A percentile compares a stretch with the other conserved stretches of the same genome.
Evolutionary conservation across 2,329 filamentous ascomycete species (phyloP).

Genomic region (Ophiognomonia clavigignenti-juglandacearum): DNA sequence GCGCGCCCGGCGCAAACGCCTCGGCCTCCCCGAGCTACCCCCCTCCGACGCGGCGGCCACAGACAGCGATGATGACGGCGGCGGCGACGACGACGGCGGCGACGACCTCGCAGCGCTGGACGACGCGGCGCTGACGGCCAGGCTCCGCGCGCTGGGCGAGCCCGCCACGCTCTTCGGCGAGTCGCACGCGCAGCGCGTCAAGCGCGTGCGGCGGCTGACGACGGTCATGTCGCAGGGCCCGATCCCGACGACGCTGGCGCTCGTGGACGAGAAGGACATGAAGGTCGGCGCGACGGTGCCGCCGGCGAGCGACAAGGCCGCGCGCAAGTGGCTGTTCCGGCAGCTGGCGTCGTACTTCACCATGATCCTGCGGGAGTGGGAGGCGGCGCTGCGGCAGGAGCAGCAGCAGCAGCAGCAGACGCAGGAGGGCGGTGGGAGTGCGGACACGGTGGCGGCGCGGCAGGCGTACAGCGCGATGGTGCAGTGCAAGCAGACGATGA

Average conservation of each 20-base stretch:
- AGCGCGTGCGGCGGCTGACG: conserved; percentile 64
- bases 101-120: conserved; percentile 55
- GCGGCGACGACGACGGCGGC: conserved; percentile 23
- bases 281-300: conserved; percentile 64
- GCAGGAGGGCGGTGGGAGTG: no score
- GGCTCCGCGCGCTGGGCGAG: conserved; percentile 67
- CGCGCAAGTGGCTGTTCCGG: conserved; percentile 68
- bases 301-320: conserved; percentile 56
- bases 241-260: conserved; percentile 77
- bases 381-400: conserved; percentile 67
- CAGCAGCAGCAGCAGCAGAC: conserved; percentile 29
- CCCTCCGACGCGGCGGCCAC: conserved; percentile 30
- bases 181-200: conserved; percentile 61
- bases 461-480: conserved; percentile 80
- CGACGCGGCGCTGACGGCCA: conserved; percentile 64
- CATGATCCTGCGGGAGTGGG: conserved; percentile 89
- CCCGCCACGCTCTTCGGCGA: conserved; percentile 80
- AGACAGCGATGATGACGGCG: conserved; percentile 4
- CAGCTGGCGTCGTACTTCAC: conserved; percentile 95
- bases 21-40: conserved; percentile 77
- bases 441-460: conserved; percentile 70
- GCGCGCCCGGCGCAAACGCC: conserved; percentile 62
- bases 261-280: conserved; percentile 84
- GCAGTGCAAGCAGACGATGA: conserved; percentile 82
- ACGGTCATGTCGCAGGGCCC: conserved; percentile 66